Conservation (phyloP, 2,329 filamentous ascomycete genomes). For the Fusarium sp. region DNA sequence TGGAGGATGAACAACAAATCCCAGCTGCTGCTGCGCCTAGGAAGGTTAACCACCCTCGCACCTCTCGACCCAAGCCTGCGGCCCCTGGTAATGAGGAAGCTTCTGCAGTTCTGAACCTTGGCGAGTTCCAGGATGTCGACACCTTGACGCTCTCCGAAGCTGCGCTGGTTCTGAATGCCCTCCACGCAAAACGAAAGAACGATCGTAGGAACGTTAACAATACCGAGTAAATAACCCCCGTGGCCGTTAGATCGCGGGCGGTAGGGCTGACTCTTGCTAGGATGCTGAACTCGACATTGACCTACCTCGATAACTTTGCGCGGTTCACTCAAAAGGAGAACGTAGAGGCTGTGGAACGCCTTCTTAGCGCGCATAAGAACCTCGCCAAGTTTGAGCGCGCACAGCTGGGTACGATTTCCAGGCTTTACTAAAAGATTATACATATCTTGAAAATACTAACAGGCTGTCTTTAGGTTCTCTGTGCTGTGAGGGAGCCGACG, state of each 20-base stretch:
- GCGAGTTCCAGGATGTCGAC: conserved; percentile 92
- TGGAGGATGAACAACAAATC: conserved; percentile 27
- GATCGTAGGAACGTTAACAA: conserved; percentile 85
- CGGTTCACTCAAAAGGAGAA: conserved; percentile 96
- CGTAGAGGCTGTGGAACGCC: conserved; percentile 90
- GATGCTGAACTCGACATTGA: conserved; percentile 86
- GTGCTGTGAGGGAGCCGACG: conserved; percentile 91
- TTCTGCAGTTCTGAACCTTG: conserved; percentile 80
- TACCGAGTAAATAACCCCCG: conserved; percentile 70
- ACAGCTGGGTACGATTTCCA: conserved; percentile 75
- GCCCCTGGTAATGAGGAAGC: conserved; percentile 89
- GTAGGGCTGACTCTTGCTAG: conserved; percentile 50
- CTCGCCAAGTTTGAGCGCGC: conserved; percentile 93
- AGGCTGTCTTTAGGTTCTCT: conserved; percentile 73
- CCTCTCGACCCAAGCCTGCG: conserved; percentile 74
- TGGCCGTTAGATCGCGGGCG: background rate
- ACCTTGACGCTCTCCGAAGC: conserved; percentile 94
- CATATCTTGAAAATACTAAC: background rate
- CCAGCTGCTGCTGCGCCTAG: conserved; percentile 18
- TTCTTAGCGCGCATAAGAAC: conserved; percentile 81
- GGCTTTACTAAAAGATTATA: background rate
- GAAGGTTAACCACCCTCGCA: conserved; percentile 46
- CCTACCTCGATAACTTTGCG: conserved; percentile 93
- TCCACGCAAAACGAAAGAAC: conserved; percentile 81
- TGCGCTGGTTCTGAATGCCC: conserved; percentile 88